A percentile compares a stretch with the other conserved stretches of the same genome.
Conservation (phyloP, 2,329 filamentous ascomycete species). For the Penicillium sp. region DNA sequence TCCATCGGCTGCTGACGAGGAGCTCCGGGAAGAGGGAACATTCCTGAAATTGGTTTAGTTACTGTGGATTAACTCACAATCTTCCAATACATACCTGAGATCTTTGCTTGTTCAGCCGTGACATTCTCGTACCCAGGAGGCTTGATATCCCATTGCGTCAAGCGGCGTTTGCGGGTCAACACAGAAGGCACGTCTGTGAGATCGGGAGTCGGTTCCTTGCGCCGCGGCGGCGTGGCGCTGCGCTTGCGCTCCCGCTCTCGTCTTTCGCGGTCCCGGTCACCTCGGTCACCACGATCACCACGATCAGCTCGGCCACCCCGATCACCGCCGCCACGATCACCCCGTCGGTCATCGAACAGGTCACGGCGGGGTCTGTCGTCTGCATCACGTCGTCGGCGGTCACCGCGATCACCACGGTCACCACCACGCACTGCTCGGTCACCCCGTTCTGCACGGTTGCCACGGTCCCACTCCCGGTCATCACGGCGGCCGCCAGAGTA, state of each 20-base stretch:
- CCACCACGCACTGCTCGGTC: conserved; percentile 14
- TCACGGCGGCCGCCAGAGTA: conserved; percentile 71
- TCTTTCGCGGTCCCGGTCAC: conserved; percentile 34
- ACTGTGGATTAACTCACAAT: neutral
- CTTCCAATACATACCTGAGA: conserved; percentile 58
- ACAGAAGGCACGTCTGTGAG: conserved; percentile 81
- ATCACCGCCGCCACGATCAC: conserved; percentile 40
- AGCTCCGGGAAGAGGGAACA: conserved; percentile 96
- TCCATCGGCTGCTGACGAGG: conserved; percentile 95
- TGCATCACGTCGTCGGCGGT: conserved; percentile 55
- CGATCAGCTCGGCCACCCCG: conserved; percentile 38
- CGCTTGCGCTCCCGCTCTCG: conserved; percentile 61
- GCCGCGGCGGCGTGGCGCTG: conserved; percentile 77
- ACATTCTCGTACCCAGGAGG: conserved; percentile 97
- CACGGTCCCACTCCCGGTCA: conserved; percentile 65
- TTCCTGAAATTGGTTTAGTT: conserved; percentile 50
- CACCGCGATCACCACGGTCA: conserved; percentile 52
- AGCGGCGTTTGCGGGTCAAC: conserved; percentile 77
- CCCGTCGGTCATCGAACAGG: conserved; percentile 58
- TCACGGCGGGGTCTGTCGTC: conserved; percentile 60
- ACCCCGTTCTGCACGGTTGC: conserved; percentile 19
- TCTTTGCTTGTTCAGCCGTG: conserved; percentile 95
- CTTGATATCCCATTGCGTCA: conserved; percentile 99
- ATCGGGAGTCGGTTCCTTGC: conserved; percentile 93
- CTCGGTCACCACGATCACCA: conserved; percentile 40